These are phyloP conservation scores for Lycium ferocissimum DNA, from an alignment of 257 asterid genomes.

Conservation along the genomic window DNA sequence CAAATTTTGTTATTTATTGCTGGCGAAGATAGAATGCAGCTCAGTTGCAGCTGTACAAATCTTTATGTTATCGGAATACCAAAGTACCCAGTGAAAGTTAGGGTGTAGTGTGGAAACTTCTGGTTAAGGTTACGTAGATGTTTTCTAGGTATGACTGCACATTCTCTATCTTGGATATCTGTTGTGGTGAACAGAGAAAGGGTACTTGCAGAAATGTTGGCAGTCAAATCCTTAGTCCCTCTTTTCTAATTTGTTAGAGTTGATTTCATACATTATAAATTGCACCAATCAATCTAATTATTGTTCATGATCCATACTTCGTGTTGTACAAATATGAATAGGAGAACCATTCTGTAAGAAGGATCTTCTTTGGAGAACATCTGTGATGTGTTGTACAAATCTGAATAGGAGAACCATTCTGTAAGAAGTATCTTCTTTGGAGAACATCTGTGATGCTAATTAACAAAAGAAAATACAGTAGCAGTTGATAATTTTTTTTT, in stretches of 20 bases:
- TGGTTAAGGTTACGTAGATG: background rate
- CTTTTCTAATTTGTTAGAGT: background rate
- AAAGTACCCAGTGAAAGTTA: background rate
- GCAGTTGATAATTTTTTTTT: background rate
- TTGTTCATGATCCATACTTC: background rate
- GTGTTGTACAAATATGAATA: background rate
- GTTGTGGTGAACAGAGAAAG: background rate
- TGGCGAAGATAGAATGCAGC: background rate
- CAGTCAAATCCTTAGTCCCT: background rate
- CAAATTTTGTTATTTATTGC: background rate
- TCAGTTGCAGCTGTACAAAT: constrained; percentile 17
- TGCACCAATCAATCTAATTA: background rate
- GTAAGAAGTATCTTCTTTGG: background rate
- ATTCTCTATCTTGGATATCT: constrained; percentile 10
- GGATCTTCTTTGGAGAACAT: background rate
- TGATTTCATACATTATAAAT: background rate
- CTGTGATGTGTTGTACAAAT: background rate
- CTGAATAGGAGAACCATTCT: background rate
- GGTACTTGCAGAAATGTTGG: background rate
- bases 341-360: background rate
- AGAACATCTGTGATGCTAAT: background rate
- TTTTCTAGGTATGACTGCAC: background rate
- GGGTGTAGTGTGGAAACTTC: background rate
- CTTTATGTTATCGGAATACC: background rate
- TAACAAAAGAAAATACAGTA: background rate